Percentiles rank a stretch among this genome's conserved stretches.
Evolutionary conservation across 768 basidiomycete genomes (phyloP).

Genomic region (Boletus reticulatus): DNA sequence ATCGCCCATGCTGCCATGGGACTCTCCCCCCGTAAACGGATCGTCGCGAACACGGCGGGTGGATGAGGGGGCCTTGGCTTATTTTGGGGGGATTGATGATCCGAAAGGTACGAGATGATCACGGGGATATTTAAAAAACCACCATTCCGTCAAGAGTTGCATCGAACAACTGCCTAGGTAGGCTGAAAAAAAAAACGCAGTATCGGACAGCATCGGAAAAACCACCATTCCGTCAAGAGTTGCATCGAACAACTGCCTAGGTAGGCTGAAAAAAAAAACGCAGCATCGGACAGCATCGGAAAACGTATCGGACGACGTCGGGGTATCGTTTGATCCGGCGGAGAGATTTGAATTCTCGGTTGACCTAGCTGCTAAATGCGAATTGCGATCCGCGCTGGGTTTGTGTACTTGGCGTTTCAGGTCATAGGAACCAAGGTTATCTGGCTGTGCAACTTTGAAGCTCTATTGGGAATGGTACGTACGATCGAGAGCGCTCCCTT

Average conservation of each 20-base stretch:
- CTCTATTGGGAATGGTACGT: neutral
- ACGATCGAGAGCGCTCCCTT: neutral
- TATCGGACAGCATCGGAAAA: neutral
- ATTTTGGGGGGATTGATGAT: no score
- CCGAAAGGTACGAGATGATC: no score
- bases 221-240: no score
- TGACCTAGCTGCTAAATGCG: neutral
- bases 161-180: neutral
- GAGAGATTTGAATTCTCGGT: neutral
- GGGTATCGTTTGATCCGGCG: neutral
- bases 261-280: neutral
- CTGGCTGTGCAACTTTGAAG: neutral
- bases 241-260: neutral
- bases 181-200: neutral
- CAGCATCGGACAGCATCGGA: neutral
- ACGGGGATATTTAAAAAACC: no score
- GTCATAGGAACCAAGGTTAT: neutral
- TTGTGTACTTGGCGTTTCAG: slow-evolving; percentile 17
- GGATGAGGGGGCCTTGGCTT: slow-evolving; percentile 1
- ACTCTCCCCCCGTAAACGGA: neutral
- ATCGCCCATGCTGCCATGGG: neutral
- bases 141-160: neutral
- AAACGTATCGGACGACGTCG: neutral
- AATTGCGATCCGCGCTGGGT: neutral
- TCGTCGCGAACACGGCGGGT: neutral